phyloP scores from a whole-genome alignment of 371 early-diverging fungal genomes.

The Rhizomucor pusillus region DNA sequence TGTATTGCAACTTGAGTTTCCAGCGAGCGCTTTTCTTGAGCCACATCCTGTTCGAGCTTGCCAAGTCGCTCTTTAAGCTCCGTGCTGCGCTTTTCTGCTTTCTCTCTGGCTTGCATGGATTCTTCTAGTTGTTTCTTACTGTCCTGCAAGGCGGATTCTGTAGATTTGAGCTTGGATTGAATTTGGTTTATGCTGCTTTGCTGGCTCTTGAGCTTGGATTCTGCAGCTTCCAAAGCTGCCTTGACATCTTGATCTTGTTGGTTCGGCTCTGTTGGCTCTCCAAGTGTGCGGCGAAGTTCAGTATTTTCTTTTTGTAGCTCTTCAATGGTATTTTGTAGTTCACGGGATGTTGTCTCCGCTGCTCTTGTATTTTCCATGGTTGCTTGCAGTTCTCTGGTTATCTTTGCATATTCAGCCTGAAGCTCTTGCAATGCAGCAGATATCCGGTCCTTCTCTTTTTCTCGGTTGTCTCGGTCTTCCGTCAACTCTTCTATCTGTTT shows the following conservation, averaged over 20 bases:
- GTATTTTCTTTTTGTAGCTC: conserved; percentile 6
- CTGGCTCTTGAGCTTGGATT: conserved; percentile 17
- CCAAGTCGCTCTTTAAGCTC: not conserved
- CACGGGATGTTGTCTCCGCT: no score
- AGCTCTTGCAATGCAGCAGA: no score
- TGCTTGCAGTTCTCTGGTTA: no score
- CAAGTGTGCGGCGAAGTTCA: not conserved
- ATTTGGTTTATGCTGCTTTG: conserved; percentile 15
- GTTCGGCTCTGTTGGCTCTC: not conserved
- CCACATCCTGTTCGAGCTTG: not conserved
- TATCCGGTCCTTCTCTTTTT: no score
- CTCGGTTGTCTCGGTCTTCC: not conserved
- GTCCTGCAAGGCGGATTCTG: conserved; percentile 15
- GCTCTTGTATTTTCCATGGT: no score
- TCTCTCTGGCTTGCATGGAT: not conserved
- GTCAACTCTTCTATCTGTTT: not conserved
- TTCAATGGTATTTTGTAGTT: not conserved
- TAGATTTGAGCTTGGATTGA: conserved; percentile 14
- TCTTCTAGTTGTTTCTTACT: conserved; percentile 1
- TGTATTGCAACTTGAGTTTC: conserved; percentile 14
- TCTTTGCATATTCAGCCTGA: no score
- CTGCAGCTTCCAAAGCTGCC: conserved; percentile 8
- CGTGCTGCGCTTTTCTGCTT: not conserved
- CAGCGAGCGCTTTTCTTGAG: conserved; percentile 16
- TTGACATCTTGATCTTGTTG: conserved; percentile 8